Percentiles rank a stretch among this genome's conserved stretches.
Evolutionary conservation across 129 eudicot species (phyloP).

Genomic region (Saposhnikovia divaricata): DNA sequence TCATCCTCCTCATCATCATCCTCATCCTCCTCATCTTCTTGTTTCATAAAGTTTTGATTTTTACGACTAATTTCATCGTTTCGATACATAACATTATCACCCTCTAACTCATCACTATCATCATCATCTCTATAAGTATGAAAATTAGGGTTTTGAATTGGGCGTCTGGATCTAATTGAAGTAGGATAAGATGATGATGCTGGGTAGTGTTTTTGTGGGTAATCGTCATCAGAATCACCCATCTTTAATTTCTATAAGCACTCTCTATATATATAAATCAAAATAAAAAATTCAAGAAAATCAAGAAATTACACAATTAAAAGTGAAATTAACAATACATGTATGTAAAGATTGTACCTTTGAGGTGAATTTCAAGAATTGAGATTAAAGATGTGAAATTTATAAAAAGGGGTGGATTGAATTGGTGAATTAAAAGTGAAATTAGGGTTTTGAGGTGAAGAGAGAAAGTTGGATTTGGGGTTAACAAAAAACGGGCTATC

Average conservation of each 20-base stretch:
- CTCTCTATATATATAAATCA: neutral
- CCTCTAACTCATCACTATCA: neutral
- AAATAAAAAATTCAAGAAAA: neutral
- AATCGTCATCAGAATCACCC: constrained; percentile 31
- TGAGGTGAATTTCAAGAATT: neutral
- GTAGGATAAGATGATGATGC: constrained; percentile 16
- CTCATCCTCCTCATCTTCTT: constrained; percentile 18
- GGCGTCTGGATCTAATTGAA: constrained; percentile 33
- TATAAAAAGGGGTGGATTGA: neutral
- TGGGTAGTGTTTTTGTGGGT: constrained; percentile 18
- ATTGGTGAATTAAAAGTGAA: neutral
- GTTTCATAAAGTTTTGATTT: constrained; percentile 22
- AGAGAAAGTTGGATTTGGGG: neutral
- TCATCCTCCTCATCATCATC: constrained; percentile 17
- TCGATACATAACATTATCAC: constrained; percentile 23
- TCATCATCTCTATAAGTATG: constrained; percentile 6
- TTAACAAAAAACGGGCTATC: neutral
- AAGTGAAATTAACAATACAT: neutral
- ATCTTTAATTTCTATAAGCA: neutral
- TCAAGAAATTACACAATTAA: neutral
- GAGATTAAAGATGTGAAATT: neutral
- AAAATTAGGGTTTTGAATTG: constrained; percentile 32
- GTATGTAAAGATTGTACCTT: neutral
- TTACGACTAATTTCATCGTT: constrained; percentile 40
- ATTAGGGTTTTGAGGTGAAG: neutral